Conservation (phyloP, 106 monocot species). For the Dioscorea zingiberensis region DNA sequence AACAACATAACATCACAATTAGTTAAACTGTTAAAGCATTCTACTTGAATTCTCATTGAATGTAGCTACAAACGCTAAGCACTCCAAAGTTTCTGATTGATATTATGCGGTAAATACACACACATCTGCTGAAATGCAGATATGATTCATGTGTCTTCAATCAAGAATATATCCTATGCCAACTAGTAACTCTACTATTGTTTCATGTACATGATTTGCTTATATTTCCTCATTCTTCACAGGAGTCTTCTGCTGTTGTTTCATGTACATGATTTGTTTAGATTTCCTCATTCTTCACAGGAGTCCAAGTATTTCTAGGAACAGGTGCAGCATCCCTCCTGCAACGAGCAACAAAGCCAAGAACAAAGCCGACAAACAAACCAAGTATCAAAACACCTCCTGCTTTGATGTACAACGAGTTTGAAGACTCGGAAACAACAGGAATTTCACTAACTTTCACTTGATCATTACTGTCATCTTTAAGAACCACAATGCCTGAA, state of each 20-base stretch:
- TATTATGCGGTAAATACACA: too few relatives aligned
- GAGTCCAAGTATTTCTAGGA: constrained; percentile 44
- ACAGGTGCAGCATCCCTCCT: constrained; percentile 26
- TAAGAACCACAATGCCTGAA: constrained; percentile 15
- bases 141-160: too few relatives aligned
- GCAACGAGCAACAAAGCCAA: constrained; percentile 53
- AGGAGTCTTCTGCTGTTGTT: constrained; percentile 20
- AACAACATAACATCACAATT: too few relatives aligned
- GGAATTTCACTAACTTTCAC: neutral
- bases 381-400: constrained; percentile 44
- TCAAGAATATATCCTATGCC: too few relatives aligned
- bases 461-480: neutral
- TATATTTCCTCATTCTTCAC: constrained; percentile 55
- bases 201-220: constrained; percentile 3
- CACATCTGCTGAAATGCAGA: too few relatives aligned
- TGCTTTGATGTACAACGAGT: constrained; percentile 28
- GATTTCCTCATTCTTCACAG: constrained; percentile 57
- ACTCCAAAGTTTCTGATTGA: too few relatives aligned
- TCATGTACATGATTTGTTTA: constrained; percentile 5
- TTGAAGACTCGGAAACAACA: neutral
- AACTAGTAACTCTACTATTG: too few relatives aligned
- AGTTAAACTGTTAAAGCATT: too few relatives aligned
- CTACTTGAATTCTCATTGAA: too few relatives aligned
- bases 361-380: constrained; percentile 45
- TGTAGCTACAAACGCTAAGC: too few relatives aligned